phyloP scores from a whole-genome alignment of 495 filamentous ascomycete genomes.

The Aspergillus egyptiacus region DNA sequence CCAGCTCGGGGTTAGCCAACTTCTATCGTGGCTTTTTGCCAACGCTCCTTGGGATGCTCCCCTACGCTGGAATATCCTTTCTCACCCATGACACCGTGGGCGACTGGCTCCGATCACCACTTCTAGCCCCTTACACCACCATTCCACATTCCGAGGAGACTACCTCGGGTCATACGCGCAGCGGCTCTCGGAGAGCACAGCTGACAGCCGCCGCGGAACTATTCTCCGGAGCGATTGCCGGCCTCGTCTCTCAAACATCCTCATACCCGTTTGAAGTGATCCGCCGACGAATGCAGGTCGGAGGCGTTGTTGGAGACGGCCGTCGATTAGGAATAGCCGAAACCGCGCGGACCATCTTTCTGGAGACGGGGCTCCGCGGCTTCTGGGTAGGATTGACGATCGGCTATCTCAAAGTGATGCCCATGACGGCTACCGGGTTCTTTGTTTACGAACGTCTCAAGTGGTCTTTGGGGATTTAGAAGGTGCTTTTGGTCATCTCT shows the following conservation, averaged over 20 bases:
- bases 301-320: constrained; percentile 87
- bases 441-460: constrained; percentile 81
- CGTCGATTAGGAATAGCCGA: constrained; percentile 70
- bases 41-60: constrained; percentile 87
- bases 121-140: constrained; percentile 62
- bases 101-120: constrained; percentile 67
- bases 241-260: constrained; percentile 80
- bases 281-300: constrained; percentile 89
- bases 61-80: constrained; percentile 96
- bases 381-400: constrained; percentile 93
- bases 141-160: constrained; percentile 35
- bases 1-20: constrained; percentile 67
- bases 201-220: constrained; percentile 73
- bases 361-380: constrained; percentile 69
- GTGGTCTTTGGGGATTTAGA: constrained; percentile 57
- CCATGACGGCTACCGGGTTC: constrained; percentile 77
- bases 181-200: constrained; percentile 31
- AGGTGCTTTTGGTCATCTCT: background rate
- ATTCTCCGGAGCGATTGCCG: constrained; percentile 74
- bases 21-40: constrained; percentile 94
- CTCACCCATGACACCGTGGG: constrained; percentile 84
- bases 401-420: constrained; percentile 90
- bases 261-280: constrained; percentile 94
- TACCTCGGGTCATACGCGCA: constrained; percentile 13
- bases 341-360: constrained; percentile 65